Evolutionary conservation across 2,329 filamentous ascomycete species (phyloP).

Genomic region (Hypomyces rosellus): DNA sequence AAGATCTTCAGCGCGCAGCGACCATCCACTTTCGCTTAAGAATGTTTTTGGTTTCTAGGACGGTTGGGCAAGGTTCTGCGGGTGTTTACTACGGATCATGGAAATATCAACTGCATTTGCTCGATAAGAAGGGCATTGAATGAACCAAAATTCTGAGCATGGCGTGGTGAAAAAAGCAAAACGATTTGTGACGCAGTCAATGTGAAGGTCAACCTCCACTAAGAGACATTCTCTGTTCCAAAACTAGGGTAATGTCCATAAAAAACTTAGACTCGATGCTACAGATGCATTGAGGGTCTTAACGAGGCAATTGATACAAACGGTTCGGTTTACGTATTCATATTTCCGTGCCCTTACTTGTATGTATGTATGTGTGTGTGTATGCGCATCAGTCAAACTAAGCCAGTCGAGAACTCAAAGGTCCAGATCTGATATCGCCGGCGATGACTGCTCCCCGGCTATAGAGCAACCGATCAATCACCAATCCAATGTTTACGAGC

Average conservation of each 20-base stretch:
- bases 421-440: too few relatives aligned
- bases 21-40: conserved; percentile 97
- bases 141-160: conserved; percentile 29
- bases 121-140: conserved; percentile 43
- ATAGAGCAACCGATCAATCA: too few relatives aligned
- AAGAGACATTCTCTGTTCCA: background rate
- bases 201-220: conserved; percentile 8
- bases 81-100: conserved; percentile 57
- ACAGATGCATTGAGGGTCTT: background rate
- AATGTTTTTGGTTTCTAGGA: conserved; percentile 46
- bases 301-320: background rate
- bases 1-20: conserved; percentile 91
- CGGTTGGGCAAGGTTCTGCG: conserved; percentile 48
- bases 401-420: too few relatives aligned
- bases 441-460: too few relatives aligned
- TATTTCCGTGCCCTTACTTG: too few relatives aligned
- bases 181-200: conserved; percentile 6
- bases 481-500: too few relatives aligned
- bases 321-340: too few relatives aligned
- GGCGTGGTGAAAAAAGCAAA: conserved; percentile 4
- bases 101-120: conserved; percentile 55
- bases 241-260: background rate
- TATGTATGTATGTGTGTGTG: too few relatives aligned
- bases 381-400: too few relatives aligned
- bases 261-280: background rate